Conservation (phyloP, 306 rosid species). For the Ochetophila trinervis region DNA sequence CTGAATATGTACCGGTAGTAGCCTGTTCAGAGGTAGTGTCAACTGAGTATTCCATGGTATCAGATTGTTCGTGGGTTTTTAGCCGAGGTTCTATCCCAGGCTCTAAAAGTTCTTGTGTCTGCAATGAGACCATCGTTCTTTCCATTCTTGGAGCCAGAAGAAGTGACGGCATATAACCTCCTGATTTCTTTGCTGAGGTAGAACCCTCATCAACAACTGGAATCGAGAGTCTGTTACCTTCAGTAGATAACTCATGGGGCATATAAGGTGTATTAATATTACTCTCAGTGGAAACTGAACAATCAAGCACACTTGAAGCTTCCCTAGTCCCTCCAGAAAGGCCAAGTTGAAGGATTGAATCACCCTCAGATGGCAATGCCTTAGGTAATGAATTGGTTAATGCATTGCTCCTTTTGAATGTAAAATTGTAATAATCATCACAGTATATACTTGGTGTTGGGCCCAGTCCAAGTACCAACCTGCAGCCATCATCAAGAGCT, state of each 20-base stretch:
- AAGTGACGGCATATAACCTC: constrained; percentile 93
- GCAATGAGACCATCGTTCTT: constrained; percentile 33
- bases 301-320: constrained; percentile 51
- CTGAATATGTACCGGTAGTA: constrained; percentile 43
- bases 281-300: constrained; percentile 55
- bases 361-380: constrained; percentile 53
- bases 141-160: constrained; percentile 79
- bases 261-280: constrained; percentile 41
- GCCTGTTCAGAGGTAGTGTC: constrained; percentile 48
- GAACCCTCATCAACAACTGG: constrained; percentile 91
- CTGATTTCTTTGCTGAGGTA: constrained; percentile 85
- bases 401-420: constrained; percentile 46
- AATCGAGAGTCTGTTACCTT: constrained; percentile 39
- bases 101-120: constrained; percentile 38
- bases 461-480: constrained; percentile 91
- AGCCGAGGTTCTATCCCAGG: constrained; percentile 34
- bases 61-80: constrained; percentile 48
- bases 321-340: constrained; percentile 80
- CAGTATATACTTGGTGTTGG: constrained; percentile 77
- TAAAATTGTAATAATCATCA: constrained; percentile 46
- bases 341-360: constrained; percentile 84
- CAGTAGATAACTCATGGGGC: constrained; percentile 45
- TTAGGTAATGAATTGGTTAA: constrained; percentile 33
- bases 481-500: constrained; percentile 76
- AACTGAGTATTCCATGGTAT: constrained; percentile 45